phyloP scores from a whole-genome alignment of 768 basidiomycete genomes.

The Scleroderma citrinum region DNA sequence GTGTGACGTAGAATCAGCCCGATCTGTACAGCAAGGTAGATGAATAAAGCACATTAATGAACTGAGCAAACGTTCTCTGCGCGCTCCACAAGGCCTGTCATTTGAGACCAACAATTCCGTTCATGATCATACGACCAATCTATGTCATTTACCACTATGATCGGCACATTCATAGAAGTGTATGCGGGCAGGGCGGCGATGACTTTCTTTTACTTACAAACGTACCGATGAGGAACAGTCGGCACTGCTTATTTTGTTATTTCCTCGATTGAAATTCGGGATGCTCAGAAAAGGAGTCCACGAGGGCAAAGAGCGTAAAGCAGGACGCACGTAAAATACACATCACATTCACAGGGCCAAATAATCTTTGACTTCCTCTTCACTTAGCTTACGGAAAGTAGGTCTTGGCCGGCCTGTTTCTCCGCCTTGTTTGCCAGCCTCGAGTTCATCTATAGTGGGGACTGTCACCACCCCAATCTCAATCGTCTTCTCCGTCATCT shows the following conservation, averaged over 20 bases:
- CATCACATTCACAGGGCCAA: constrained; percentile 61
- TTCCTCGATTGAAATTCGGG: constrained; percentile 4
- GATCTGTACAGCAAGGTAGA: neutral
- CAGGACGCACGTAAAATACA: constrained; percentile 27
- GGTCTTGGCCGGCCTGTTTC: constrained; percentile 70
- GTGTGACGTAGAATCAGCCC: neutral
- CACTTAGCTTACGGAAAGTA: constrained; percentile 90
- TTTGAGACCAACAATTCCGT: neutral
- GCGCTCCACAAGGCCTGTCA: neutral
- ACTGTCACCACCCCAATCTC: constrained; percentile 97
- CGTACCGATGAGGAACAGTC: neutral
- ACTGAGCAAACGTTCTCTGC: neutral
- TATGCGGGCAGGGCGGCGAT: constrained; percentile 3
- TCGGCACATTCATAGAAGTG: constrained; percentile 14
- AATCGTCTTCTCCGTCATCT: constrained; percentile 99
- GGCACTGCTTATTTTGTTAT: too few species aligned
- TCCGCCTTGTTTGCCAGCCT: constrained; percentile 62
- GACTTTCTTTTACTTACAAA: constrained; percentile 1
- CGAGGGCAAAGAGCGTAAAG: constrained; percentile 11
- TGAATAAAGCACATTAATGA: neutral
- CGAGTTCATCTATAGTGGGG: constrained; percentile 55
- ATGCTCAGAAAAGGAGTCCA: constrained; percentile 12
- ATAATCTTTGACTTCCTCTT: constrained; percentile 97
- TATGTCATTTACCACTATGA: constrained; percentile 21
- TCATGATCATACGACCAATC: neutral